Evolutionary conservation across 2,329 filamentous ascomycete species (phyloP), one percentile per base, ranked within the genome.

Genomic region (Dactylellina leptospora): DNA sequence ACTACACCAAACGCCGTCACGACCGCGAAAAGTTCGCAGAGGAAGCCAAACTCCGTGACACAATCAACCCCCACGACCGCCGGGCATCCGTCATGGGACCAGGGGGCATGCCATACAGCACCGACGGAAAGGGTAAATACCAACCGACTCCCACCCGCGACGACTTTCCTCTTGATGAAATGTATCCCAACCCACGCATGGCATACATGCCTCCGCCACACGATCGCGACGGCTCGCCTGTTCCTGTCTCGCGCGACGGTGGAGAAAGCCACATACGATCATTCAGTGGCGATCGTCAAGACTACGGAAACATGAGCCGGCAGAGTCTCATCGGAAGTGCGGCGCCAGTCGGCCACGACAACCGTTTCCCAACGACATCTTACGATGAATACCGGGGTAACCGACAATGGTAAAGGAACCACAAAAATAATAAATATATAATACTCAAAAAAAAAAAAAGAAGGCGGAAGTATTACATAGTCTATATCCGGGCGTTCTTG

Each of bases 1-100:
- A 93, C 2, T 93, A 97, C 80, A 88, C 90, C 75, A 89, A 89
- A 84, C 88, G 88, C 78, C 88, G 91, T 81, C 96, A 96, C 85
- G 91, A 93, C 81, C 87, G 91, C 80, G 91, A 91, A 91, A 90
- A 86, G 88, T 83, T 74, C 42, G 74, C 73, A 8, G 74, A 76
- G 30, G 75, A 73, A 38, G 53, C 60, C 40, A 66, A 68, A 28
- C 23, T 68, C 30, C 62, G 48, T 71, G 92, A 96, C 80, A 88
- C 87, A 69, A 87, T 97, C 53, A 97, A 92, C 1, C 90, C 92
- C 3, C 85, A 96, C 38, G 91, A 96, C 77, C 90, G 92, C 1
- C 90, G 91, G 78, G 93, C 93, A 83, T 93, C 90, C 10, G 86
- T 97, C 18, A 87, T 96, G 68, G 86, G 89, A 56, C 85, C 85